Base-by-base conservation (phyloP, 2,329 filamentous ascomycete species). In the Diplodia sapinea region DNA sequence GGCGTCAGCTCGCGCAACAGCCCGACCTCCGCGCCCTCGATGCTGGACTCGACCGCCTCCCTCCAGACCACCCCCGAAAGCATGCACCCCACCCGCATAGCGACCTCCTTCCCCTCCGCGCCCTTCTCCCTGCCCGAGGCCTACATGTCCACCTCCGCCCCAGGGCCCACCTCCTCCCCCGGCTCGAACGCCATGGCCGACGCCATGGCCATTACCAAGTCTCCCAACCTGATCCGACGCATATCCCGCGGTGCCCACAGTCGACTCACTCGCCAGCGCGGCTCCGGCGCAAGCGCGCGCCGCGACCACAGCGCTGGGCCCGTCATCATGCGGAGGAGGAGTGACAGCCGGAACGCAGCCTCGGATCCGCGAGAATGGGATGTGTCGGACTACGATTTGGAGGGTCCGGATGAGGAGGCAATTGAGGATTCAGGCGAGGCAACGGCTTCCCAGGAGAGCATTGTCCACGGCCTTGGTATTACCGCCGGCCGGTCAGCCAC, bases 221-320 rank as follows among this genome's bases (percentile, higher is more conserved):
- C 85, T 43, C 86, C 89, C 3, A 86, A 85, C 61, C 80, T 98
- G 67, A 96, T 98, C 72, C 89, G 95, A 70, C 88, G 94, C 70
- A 82, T 97, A 26, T 98, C 95, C 38, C 92, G 91, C 73, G 89
- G 90, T 70, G 92, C 93, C 6, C 88, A 88, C 56, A 89, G 87
- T 78, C 89, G 85, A 80, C 90, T 83, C 77, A 88, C 76, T 49
- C 86, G 89, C 69, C 88, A 93, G 70, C 87, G 94, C 69, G 93
- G 92, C 2, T 89, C 89, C 0, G 87, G 91, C 54, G 87, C 91
- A 23, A 88, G 89, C 69, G 76, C 80, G 6, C 92, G 90, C 76
- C 89, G 94, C 51, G 93, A 97, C 75, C 89, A 91, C 70, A 97
- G 94, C 76, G 90, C 93, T 31, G 95, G 95, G 0, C 95, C 95